These are phyloP conservation scores for Pholiota molesta DNA, from an alignment of 768 basidiomycete species.

Conservation along the genomic window DNA sequence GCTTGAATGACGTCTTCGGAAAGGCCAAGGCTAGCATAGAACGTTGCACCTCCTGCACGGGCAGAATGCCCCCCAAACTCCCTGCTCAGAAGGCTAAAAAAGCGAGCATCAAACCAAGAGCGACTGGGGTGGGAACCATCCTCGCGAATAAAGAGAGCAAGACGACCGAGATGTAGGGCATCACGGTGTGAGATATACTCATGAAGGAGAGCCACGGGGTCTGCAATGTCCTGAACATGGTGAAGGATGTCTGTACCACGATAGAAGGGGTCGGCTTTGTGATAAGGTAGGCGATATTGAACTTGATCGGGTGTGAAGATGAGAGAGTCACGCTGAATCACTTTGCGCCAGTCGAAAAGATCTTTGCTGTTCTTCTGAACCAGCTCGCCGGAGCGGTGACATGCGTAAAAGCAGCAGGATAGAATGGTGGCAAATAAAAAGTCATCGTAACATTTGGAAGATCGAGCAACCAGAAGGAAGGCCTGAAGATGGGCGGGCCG, in stretches of 20 bases:
- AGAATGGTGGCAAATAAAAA: conserved; percentile 32
- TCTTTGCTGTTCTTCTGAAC: conserved; percentile 18
- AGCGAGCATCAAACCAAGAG: too few relatives aligned
- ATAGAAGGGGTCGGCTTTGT: conserved; percentile 32
- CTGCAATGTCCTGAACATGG: background rate
- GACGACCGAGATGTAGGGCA: background rate
- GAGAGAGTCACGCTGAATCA: conserved; percentile 18
- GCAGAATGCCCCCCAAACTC: conserved; percentile 20
- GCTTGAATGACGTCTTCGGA: conserved; percentile 1
- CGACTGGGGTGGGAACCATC: too few relatives aligned
- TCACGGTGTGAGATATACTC: background rate
- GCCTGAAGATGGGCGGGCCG: conserved; percentile 11
- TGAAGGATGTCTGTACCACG: conserved; percentile 23
- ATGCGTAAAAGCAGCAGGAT: conserved; percentile 24
- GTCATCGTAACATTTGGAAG: conserved; percentile 21
- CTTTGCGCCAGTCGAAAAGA: conserved; percentile 14
- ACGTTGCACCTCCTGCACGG: conserved; percentile 19
- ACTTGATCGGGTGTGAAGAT: background rate
- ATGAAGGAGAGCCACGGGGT: background rate
- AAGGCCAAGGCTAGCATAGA: conserved; percentile 5
- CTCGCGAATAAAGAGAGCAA: too few relatives aligned
- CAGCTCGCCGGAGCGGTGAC: conserved; percentile 31
- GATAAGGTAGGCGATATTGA: conserved; percentile 28
- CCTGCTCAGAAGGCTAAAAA: too few relatives aligned
- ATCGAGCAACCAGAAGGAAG: background rate